Base-by-base conservation (phyloP, 2,329 filamentous ascomycete genomes). In the Bipolaris oryzae region DNA sequence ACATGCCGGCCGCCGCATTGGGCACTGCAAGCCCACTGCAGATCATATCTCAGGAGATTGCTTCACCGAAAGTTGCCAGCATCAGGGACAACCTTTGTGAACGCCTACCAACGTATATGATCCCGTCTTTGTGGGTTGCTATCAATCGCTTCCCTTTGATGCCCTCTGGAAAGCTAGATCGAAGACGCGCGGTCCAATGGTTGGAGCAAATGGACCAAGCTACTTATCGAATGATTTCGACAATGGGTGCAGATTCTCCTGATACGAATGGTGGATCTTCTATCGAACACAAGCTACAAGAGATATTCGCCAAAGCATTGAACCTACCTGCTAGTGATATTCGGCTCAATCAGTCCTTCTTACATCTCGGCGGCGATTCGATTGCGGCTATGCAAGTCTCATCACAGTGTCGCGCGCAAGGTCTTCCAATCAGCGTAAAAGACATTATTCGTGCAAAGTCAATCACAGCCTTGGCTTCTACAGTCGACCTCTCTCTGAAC, bases 311-410 rank as follows among this genome's bases (percentile, higher is more conserved):
- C 3, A 71, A 69, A 28, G 65, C 71, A 1, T 45, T 74, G 15
- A 73, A 72, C 42, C 58, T 74, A 0, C 57, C 64, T 2, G 13
- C 56, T 1, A 66, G 67, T 43, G 66, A 72, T 21, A 61, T 74
- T n/a, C 62, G 69, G 9, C 62, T 73, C 23, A 74, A 70, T 18
- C 69, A 72, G 47, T 72, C 70, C 0, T 75, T 75, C 56, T 45
- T 75, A 31, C 71, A 73, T 42, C 58, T 75, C 7, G 72, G 73
- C 13, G 72, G 73, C n/a, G 73, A 75, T 45, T 71, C 67, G 3
- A 75, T 75, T 50, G 68, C 71, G 34, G 72, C 72, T 4, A 75
- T 75, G 72, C 72, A 74, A 51, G 70, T 74, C 18, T 70, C 67
- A 1, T 72, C 71, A 3, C 66, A 70, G 46, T 73, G 71, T 39